Evolutionary conservation across 129 eudicot species (phyloP).

Genomic region (Pulicaria dysenterica): DNA sequence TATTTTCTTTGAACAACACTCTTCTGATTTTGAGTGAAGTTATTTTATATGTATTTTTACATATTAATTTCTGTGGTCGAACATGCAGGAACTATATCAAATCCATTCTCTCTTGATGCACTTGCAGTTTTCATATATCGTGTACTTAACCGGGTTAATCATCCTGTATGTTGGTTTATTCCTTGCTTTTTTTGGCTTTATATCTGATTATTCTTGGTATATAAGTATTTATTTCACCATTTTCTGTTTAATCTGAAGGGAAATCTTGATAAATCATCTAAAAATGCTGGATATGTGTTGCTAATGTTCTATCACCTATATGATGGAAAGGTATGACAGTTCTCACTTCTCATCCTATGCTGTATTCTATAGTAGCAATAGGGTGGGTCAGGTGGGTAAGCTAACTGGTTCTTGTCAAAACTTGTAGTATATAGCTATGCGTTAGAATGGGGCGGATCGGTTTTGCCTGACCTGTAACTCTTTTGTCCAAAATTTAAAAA

Average conservation of each 20-base stretch:
- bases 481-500: too few relatives aligned
- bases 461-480: too few relatives aligned
- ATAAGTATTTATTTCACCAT: conserved; percentile 18
- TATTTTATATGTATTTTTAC: not conserved
- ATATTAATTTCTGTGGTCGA: conserved; percentile 11
- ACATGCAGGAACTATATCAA: conserved; percentile 83
- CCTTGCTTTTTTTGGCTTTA: conserved; percentile 3
- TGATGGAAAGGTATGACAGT: conserved; percentile 78
- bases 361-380: not conserved
- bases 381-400: too few relatives aligned
- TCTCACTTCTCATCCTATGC: not conserved
- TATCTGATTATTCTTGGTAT: conserved; percentile 9
- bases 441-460: too few relatives aligned
- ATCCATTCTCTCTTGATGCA: conserved; percentile 93
- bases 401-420: too few relatives aligned
- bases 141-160: conserved; percentile 85
- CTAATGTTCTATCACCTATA: conserved; percentile 93
- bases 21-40: too few relatives aligned
- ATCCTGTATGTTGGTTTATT: conserved; percentile 62
- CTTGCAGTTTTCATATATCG: conserved; percentile 82
- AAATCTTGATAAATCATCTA: conserved; percentile 85
- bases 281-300: conserved; percentile 87
- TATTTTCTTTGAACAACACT: not conserved
- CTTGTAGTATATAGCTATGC: too few relatives aligned
- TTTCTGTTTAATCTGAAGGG: conserved; percentile 55